Percentiles rank a stretch among this genome's conserved stretches.
Conservation (phyloP, 441 rosid genomes). For the Adansonia gregorii region DNA sequence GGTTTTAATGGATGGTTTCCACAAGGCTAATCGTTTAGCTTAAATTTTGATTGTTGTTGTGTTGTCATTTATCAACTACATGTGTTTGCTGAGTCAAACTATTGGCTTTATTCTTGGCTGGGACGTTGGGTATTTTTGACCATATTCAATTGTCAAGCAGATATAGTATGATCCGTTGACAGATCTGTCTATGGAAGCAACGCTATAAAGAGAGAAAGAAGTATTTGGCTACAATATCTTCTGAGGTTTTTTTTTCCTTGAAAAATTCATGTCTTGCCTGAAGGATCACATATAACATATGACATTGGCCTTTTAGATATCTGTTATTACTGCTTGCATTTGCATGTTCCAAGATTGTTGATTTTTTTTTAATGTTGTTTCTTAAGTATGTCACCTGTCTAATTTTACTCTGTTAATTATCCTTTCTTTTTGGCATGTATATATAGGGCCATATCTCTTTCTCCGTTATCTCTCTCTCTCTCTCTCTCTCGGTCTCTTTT, state of each 20-base stretch:
- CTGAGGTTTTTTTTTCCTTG: too few species aligned
- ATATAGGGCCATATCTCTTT: too few species aligned
- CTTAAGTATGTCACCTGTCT: background rate
- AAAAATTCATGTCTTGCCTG: too few species aligned
- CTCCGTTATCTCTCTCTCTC: too few species aligned
- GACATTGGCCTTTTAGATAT: background rate
- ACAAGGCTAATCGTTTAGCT: background rate
- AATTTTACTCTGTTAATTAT: background rate
- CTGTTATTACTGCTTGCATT: background rate
- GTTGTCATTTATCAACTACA: slow-evolving; percentile 1
- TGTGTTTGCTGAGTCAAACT: background rate
- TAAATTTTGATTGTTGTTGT: background rate
- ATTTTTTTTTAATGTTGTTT: background rate
- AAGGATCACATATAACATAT: too few species aligned
- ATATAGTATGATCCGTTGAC: background rate
- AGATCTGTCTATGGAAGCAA: background rate
- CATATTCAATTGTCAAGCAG: background rate
- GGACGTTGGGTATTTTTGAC: slow-evolving; percentile 1
- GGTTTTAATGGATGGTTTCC: slow-evolving; percentile 8
- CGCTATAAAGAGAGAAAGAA: slow-evolving; percentile 1
- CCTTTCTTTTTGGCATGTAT: background rate
- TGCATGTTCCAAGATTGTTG: background rate
- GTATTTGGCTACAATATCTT: background rate
- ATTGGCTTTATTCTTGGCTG: slow-evolving; percentile 4
- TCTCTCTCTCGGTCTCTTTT: background rate